A percentile compares a stretch with the other conserved stretches of the same genome.
These are phyloP conservation scores for Fraxinus excelsior DNA, from an alignment of 257 asterid genomes.

Conservation along the genomic window DNA sequence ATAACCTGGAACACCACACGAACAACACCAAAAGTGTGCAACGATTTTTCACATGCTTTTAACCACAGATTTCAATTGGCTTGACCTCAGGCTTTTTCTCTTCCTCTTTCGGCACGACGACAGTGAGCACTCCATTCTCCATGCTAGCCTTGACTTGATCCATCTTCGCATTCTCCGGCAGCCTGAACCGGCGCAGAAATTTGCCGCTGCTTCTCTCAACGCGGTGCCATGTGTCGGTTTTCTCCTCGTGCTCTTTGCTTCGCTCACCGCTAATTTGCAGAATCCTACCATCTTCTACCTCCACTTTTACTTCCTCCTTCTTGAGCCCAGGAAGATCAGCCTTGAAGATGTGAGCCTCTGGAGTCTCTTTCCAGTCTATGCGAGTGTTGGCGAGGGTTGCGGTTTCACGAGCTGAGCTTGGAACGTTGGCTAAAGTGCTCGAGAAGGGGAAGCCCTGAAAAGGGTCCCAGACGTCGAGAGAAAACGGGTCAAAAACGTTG, in stretches of 20 bases:
- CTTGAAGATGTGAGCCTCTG: constrained; percentile 9
- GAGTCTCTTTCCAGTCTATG: background rate
- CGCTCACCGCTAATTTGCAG: constrained; percentile 19
- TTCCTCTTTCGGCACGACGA: constrained; percentile 11
- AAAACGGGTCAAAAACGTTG: constrained; percentile 27
- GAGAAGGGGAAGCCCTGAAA: constrained; percentile 13
- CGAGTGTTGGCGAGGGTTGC: constrained; percentile 27
- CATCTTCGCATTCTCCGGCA: constrained; percentile 2
- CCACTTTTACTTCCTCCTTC: constrained; percentile 5
- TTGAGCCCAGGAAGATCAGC: constrained; percentile 12
- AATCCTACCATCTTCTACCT: constrained; percentile 1
- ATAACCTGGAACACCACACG: background rate
- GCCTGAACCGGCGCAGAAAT: constrained; percentile 2
- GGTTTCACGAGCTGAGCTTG: constrained; percentile 11
- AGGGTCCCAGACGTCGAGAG: constrained; percentile 21
- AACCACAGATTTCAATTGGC: constrained; percentile 16
- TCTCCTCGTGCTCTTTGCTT: constrained; percentile 10
- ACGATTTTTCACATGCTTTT: background rate
- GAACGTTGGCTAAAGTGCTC: background rate
- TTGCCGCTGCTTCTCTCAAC: constrained; percentile 16
- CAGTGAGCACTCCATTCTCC: constrained; percentile 17
- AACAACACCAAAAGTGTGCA: too few species aligned
- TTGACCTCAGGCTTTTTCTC: background rate
- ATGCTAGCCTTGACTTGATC: background rate
- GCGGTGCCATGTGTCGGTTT: constrained; percentile 16